Evolutionary conservation across 805 yeast genomes (phyloP).

Genomic region (Sugiyamaella floridensis): DNA sequence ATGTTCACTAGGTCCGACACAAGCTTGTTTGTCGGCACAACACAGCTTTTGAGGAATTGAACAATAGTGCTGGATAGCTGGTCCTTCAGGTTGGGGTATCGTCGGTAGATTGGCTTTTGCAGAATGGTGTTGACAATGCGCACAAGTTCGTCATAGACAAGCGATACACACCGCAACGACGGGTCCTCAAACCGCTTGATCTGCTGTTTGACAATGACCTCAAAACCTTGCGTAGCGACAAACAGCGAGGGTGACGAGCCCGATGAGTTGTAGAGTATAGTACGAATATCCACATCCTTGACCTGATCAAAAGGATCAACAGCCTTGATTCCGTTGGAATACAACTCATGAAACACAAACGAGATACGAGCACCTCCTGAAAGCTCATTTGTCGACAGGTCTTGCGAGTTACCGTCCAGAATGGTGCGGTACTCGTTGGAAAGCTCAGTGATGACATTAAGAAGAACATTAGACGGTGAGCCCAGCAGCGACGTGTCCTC

Average conservation of each 20-base stretch:
- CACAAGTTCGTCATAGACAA: slow-evolving; percentile 90
- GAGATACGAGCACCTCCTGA: slow-evolving; percentile 98
- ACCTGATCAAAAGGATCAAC: slow-evolving; percentile 95
- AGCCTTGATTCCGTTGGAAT: slow-evolving; percentile 83
- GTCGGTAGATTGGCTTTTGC: slow-evolving; percentile 69
- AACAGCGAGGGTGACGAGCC: slow-evolving; percentile 95
- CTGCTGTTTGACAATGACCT: slow-evolving; percentile 89
- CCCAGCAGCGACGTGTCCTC: slow-evolving; percentile 70
- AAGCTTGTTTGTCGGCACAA: slow-evolving; percentile 78
- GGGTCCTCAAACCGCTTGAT: slow-evolving; percentile 94
- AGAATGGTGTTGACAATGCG: slow-evolving; percentile 82
- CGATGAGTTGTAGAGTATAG: slow-evolving; percentile 92
- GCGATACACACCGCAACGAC: slow-evolving; percentile 73
- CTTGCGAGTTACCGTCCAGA: slow-evolving; percentile 87
- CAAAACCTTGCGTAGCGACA: slow-evolving; percentile 97
- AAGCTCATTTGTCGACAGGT: slow-evolving; percentile 78
- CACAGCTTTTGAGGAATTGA: slow-evolving; percentile 68
- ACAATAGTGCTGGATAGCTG: slow-evolving; percentile 74
- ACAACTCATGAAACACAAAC: slow-evolving; percentile 94
- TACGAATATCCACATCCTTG: slow-evolving; percentile 90
- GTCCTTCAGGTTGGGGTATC: slow-evolving; percentile 89
- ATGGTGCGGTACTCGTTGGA: slow-evolving; percentile 86
- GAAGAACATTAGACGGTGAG: slow-evolving; percentile 80
- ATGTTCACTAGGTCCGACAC: slow-evolving; percentile 75
- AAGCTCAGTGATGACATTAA: slow-evolving; percentile 87